Evolutionary conservation across 139 green algal genomes (phyloP), one percentile per base, ranked within the genome.

Genomic region (Raphidocelis subcapitata): DNA sequence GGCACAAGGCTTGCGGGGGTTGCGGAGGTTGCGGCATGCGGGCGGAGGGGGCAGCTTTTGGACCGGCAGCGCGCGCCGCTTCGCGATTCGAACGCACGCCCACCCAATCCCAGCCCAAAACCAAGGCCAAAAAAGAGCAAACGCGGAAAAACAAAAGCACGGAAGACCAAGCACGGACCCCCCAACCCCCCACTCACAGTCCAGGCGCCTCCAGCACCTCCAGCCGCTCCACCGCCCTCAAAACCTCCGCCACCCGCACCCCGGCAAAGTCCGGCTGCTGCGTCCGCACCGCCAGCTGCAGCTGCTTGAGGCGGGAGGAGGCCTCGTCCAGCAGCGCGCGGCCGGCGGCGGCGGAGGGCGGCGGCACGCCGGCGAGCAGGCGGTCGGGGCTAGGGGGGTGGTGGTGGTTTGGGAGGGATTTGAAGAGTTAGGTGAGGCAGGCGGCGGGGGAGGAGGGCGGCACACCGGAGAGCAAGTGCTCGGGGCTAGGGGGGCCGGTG

Each of bases 151-250:
- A 54, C 14, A 54, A 54, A 16, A 14, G 16, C 14, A 23, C 16
- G 46, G 14, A 16, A 54, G 14, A 16, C 46, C 14, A 14, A 54
- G 14, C 46, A 14, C 16, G 46, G 46, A 20, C 28, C 57, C 0
- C 12, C 33, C 24, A 85, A 82, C n/a, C 84, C 60, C 21, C 73
- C 74, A 0, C 85, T 85, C 29, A 94, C 59, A 41, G 68, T 72
- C 65, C 80, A 94, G 8, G 87, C 20, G 63, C 73, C 75, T 91
- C 76, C 75, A 95, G 59, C 23, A 97, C 75, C 79, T 97, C 90
- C 75, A 97, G 78, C 3, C 76, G 44, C 2, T 82, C 80, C 15
- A 97, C 80, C 15, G 69, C 37, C 47, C 76, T 75, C 62, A 97
- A 81, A 0, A 80, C 69, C 4, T 90, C 78, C 1, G 74, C 66